A percentile compares a stretch with the other conserved stretches of the same genome.
These are phyloP conservation scores for Albifimbria verrucaria DNA, from an alignment of 2,329 filamentous ascomycete species.

Conservation along the genomic window DNA sequence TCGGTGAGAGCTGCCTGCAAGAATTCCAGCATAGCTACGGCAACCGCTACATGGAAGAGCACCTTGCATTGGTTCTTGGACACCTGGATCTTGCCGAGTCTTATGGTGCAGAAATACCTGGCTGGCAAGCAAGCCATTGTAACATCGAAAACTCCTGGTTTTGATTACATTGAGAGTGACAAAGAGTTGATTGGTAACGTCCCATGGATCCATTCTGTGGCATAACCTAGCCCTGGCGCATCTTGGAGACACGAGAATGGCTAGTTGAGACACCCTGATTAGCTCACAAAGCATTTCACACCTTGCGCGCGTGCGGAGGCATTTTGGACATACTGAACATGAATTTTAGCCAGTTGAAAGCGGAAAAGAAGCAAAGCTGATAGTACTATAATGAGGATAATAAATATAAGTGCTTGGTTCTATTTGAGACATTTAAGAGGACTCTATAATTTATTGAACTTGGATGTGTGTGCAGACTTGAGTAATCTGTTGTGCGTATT, in stretches of 20 bases:
- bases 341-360: too few relatives aligned
- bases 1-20: background rate
- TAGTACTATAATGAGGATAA: too few relatives aligned
- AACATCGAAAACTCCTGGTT: background rate
- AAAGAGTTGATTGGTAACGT: background rate
- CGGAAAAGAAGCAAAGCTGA: too few relatives aligned
- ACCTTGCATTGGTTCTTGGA: background rate
- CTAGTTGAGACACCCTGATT: background rate
- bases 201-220: background rate
- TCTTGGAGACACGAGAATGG: background rate
- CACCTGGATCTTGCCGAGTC: background rate
- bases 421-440: too few relatives aligned
- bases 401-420: too few relatives aligned
- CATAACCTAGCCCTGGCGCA: background rate
- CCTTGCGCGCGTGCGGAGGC: too few relatives aligned
- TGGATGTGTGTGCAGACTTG: too few relatives aligned
- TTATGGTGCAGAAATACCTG: background rate
- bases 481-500: too few relatives aligned
- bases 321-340: too few relatives aligned
- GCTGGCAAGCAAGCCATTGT: background rate
- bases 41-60: background rate
- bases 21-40: background rate
- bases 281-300: too few relatives aligned
- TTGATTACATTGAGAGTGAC: background rate
- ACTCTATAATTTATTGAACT: too few relatives aligned